A percentile compares a stretch with the other conserved stretches of the same genome.
phyloP scores from a whole-genome alignment of 805 yeast genomes.

The Kuraishia capsulata region DNA sequence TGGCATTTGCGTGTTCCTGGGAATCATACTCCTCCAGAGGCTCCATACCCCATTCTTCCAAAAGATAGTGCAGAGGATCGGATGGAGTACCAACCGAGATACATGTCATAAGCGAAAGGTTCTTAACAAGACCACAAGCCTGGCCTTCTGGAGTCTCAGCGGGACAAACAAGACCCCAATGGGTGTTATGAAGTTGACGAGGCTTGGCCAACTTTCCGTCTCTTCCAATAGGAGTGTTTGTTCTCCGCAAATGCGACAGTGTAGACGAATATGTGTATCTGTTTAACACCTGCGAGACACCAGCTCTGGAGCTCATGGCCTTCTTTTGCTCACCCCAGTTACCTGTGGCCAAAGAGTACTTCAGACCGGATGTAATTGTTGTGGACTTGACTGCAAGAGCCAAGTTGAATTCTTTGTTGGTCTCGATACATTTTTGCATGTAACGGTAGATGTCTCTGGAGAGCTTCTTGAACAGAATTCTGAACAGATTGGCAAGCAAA shows the following conservation, averaged over 20 bases:
- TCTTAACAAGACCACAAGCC: slow-evolving; percentile 98
- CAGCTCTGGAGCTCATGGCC: slow-evolving; percentile 98
- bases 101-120: slow-evolving; percentile 92
- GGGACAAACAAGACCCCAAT: slow-evolving; percentile 99
- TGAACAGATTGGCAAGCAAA: slow-evolving; percentile 86
- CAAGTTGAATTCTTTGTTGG: slow-evolving; percentile 92
- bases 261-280: slow-evolving; percentile 99
- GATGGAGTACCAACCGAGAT: slow-evolving; percentile 98
- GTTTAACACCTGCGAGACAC: slow-evolving; percentile 97
- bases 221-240: slow-evolving; percentile 98
- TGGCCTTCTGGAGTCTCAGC: slow-evolving; percentile 99
- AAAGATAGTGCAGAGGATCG: slow-evolving; percentile 82
- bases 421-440: slow-evolving; percentile 98
- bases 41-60: slow-evolving; percentile 99
- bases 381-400: slow-evolving; percentile 95
- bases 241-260: slow-evolving; percentile 95
- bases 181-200: slow-evolving; percentile 97
- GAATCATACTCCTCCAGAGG: slow-evolving; percentile 95
- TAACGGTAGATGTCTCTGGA: slow-evolving; percentile 96
- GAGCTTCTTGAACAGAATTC: slow-evolving; percentile 86
- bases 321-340: slow-evolving; percentile 99
- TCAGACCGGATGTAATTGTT: slow-evolving; percentile 94
- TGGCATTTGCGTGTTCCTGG: slow-evolving; percentile 80
- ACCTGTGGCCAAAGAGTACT: slow-evolving; percentile 97
- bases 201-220: slow-evolving; percentile 99